Evolutionary conservation across 2,329 filamentous ascomycete species (phyloP), one percentile per base, ranked within the genome.

Genomic region (Mycosphaerella arachidis): DNA sequence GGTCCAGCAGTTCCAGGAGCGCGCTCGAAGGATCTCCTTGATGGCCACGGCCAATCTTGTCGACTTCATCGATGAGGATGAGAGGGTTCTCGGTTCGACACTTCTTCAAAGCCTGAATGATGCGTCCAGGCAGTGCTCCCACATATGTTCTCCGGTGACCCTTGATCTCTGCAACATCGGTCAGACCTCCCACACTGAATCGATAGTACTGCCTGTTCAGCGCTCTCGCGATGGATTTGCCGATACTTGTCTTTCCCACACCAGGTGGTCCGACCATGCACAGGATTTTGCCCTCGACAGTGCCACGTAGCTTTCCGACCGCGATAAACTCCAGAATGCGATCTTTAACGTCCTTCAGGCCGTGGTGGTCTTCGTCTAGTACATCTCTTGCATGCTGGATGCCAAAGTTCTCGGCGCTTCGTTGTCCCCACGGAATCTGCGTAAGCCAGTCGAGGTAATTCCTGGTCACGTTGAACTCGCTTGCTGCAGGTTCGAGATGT

Each of bases 381-480:
- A 99, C 93, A 55, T 83, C 87, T 77, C 92, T 88, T 7, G 94
- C 94, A 69, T 99, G 90, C 67, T 90, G 84, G 67, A 99, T 97
- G 53, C 88, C 91, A 75, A 99, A 99, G 75, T 97, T 99, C 78
- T 99, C 94, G 0, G 92, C 88, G 68, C 92, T 97, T 71, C 92
- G 85, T 75, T 94, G 90, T 52, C 94, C 94, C 94, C 94, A 99
- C 0, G 94, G 94, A 48, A 99, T 94, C 75, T 97, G 93, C 6
- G 94, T 99, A 45, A 99, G 83, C 94, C 95, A 99, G 77, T 99
- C 95, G 40, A 99, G 82, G 75, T 99, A 99, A 76, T 99, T 99
- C 62, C 95, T 84, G 24, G 94, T 99, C 48, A 99, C 95, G 68
- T 99, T 99, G 76, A 97, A 99, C 74, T 99, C 94, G 1, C 93